Evolutionary conservation across 2,329 filamentous ascomycete species (phyloP).

Genomic region (Ophiostoma tasmaniense): DNA sequence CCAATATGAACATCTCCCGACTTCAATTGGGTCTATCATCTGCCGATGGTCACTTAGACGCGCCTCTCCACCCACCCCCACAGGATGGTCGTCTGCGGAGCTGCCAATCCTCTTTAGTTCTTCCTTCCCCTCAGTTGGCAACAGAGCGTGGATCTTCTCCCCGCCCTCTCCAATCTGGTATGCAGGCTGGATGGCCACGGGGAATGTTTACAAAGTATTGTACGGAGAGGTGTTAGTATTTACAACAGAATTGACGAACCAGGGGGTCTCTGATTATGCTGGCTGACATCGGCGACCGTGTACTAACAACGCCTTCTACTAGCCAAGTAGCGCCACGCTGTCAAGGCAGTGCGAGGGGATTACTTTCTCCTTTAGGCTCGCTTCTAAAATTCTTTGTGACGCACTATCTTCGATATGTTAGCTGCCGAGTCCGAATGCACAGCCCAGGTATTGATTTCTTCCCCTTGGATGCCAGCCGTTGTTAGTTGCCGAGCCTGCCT

Average conservation of each 20-base stretch:
- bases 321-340: background rate
- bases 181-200: background rate
- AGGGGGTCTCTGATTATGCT: background rate
- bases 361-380: background rate
- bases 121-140: conserved; percentile 16
- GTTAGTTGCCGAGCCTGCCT: background rate
- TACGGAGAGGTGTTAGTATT: background rate
- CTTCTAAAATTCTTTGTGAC: background rate
- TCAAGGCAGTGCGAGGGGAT: background rate
- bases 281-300: background rate
- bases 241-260: background rate
- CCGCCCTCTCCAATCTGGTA: background rate
- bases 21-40: conserved; percentile 19
- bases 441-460: background rate
- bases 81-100: conserved; percentile 10
- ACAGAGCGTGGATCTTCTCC: conserved; percentile 5
- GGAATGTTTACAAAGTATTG: background rate
- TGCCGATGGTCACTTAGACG: conserved; percentile 17
- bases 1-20: background rate
- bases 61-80: conserved; percentile 16
- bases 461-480: background rate
- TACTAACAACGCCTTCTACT: background rate
- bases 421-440: background rate
- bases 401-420: background rate
- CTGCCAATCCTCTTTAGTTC: background rate